Conservation (phyloP, 2,329 filamentous ascomycete genomes). For the Lachnellula arida region DNA sequence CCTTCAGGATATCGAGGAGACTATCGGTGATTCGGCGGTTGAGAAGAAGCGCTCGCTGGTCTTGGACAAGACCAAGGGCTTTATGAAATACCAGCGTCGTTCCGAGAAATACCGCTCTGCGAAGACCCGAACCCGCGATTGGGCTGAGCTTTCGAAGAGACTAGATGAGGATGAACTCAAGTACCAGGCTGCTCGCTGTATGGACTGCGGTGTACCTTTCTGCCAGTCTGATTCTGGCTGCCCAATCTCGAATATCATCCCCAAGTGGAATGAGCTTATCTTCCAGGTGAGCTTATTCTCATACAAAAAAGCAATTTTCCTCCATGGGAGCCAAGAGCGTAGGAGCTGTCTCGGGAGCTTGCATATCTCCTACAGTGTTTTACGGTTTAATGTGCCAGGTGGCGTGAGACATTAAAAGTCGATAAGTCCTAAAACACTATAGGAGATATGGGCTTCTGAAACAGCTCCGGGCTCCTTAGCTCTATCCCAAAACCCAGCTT, state of each 20-base stretch:
- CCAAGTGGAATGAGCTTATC: slow-evolving; percentile 89
- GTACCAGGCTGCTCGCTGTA: slow-evolving; percentile 93
- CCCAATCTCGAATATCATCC: slow-evolving; percentile 95
- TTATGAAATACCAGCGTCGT: slow-evolving; percentile 94
- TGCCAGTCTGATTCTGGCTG: slow-evolving; percentile 95
- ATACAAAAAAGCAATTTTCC: not conserved
- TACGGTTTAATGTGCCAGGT: too few species aligned
- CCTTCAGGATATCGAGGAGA: slow-evolving; percentile 80
- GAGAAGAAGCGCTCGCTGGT: slow-evolving; percentile 90
- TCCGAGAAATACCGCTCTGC: slow-evolving; percentile 88
- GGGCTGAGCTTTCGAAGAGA: slow-evolving; percentile 83
- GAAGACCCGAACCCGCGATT: slow-evolving; percentile 83
- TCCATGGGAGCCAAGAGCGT: not conserved
- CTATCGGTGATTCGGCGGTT: slow-evolving; percentile 72
- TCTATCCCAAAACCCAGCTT: too few species aligned
- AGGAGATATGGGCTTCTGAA: too few species aligned
- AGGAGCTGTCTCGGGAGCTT: not conserved
- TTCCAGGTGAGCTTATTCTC: too few species aligned
- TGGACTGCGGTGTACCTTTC: slow-evolving; percentile 98
- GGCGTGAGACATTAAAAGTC: too few species aligned
- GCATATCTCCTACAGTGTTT: too few species aligned
- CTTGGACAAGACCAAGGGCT: slow-evolving; percentile 94
- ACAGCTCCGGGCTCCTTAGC: too few species aligned
- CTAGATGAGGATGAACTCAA: slow-evolving; percentile 93
- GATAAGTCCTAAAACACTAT: too few species aligned